Percentiles rank a stretch among this genome's conserved stretches.
Conservation (phyloP, 176 grass and related monocot genomes). For the Avena atlantica region DNA sequence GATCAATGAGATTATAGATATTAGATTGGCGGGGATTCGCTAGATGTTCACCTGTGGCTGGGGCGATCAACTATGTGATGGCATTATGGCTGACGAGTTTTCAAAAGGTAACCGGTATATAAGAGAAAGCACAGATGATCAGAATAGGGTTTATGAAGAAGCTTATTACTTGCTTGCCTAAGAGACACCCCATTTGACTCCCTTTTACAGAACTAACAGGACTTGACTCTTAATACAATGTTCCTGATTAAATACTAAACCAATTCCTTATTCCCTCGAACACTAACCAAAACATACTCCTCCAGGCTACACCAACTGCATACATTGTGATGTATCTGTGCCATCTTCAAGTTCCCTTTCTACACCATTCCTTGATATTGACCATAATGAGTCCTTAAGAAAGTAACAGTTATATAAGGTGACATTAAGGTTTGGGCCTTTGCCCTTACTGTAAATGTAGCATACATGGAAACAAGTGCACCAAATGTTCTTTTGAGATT, state of each 20-base stretch:
- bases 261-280: neutral
- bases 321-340: neutral
- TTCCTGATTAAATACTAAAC: conserved; percentile 8
- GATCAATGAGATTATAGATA: conserved; percentile 9
- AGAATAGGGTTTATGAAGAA: conserved; percentile 10
- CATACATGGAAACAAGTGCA: neutral
- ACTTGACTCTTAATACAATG: conserved; percentile 8
- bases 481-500: conserved; percentile 16
- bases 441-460: conserved; percentile 16
- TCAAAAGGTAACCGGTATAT: neutral
- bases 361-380: neutral
- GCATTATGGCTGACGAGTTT: neutral
- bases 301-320: neutral
- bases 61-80: neutral
- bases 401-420: neutral
- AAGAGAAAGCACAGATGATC: neutral
- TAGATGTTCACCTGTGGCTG: conserved; percentile 10
- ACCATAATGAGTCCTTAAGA: neutral
- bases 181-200: neutral
- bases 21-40: neutral
- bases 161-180: neutral
- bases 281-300: conserved; percentile 6
- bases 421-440: neutral
- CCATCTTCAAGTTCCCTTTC: neutral
- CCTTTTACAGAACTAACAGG: conserved; percentile 10